phyloP scores from a whole-genome alignment of 352 stramenopile genomes.

The Phytopythium cucurbitacearum region DNA sequence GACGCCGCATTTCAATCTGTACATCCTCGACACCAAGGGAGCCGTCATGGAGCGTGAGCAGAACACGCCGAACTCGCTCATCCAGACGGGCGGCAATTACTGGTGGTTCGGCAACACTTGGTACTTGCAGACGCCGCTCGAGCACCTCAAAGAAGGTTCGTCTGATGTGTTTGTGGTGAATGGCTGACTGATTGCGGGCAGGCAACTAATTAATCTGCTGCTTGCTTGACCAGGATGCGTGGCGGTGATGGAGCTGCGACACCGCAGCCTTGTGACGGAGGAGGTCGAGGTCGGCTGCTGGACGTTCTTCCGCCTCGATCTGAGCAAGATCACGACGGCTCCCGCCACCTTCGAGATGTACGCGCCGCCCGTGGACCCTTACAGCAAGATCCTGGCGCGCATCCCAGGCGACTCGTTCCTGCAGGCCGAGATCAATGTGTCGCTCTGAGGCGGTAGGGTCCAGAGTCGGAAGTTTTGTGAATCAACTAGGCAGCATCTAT shows the following conservation, averaged over 20 bases:
- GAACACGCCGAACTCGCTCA: constrained; percentile 80
- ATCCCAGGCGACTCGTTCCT: constrained; percentile 86
- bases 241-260: constrained; percentile 82
- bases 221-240: constrained; percentile 55
- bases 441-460: constrained; percentile 32
- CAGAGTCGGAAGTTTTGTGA: background rate
- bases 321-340: constrained; percentile 86
- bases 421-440: constrained; percentile 87
- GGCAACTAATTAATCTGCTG: constrained; percentile 3
- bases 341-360: constrained; percentile 89
- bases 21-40: constrained; percentile 76
- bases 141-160: constrained; percentile 85
- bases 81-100: constrained; percentile 82
- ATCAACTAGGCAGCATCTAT: constrained; percentile 31
- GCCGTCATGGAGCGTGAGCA: constrained; percentile 67
- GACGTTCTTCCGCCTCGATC: constrained; percentile 87
- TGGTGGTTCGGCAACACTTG: constrained; percentile 90
- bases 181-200: background rate
- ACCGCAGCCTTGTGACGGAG: constrained; percentile 79
- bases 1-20: constrained; percentile 85
- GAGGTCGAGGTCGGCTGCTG: constrained; percentile 86
- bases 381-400: constrained; percentile 83
- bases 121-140: constrained; percentile 80
- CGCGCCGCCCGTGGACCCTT: constrained; percentile 72
- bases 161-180: constrained; percentile 3